These are phyloP conservation scores for Casaregolazyma lundiana DNA, from an alignment of 1,139 yeast genomes.

Conservation along the genomic window DNA sequence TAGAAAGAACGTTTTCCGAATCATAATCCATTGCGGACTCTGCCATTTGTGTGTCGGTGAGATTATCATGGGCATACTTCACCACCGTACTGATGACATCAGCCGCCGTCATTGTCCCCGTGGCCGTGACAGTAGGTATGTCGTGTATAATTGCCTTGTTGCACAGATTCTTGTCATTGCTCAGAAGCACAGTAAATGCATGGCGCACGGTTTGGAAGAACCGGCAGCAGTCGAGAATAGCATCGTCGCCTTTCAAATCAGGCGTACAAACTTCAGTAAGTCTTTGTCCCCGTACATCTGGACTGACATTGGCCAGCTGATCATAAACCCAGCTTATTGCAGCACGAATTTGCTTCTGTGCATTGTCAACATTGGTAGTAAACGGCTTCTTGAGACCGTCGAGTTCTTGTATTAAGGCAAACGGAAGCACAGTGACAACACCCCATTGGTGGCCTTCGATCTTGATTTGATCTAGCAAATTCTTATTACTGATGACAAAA, in stretches of 20 bases:
- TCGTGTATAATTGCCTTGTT: constrained; percentile 67
- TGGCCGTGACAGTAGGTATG: constrained; percentile 62
- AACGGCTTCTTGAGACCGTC: constrained; percentile 65
- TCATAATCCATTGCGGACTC: constrained; percentile 3
- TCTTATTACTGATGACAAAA: constrained; percentile 62
- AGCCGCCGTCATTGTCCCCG: constrained; percentile 53
- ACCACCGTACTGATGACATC: constrained; percentile 4
- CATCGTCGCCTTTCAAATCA: constrained; percentile 59
- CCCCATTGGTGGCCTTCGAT: constrained; percentile 39
- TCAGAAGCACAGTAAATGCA: constrained; percentile 53
- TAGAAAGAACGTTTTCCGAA: constrained; percentile 5
- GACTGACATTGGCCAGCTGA: constrained; percentile 49
- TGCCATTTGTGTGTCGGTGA: not conserved
- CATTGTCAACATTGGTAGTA: constrained; percentile 12
- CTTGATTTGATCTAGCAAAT: constrained; percentile 49
- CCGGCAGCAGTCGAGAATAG: constrained; percentile 80
- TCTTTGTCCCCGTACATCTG: constrained; percentile 62
- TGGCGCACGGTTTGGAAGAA: constrained; percentile 46
- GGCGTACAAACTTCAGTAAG: constrained; percentile 47
- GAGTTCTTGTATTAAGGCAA: constrained; percentile 64
- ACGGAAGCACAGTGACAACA: constrained; percentile 60
- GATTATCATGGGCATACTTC: not conserved
- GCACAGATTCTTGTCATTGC: constrained; percentile 83
- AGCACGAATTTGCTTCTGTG: constrained; percentile 49
- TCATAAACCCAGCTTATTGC: constrained; percentile 77